phyloP scores from a whole-genome alignment of 768 basidiomycete species.

The Boletus vinaceobasis region DNA sequence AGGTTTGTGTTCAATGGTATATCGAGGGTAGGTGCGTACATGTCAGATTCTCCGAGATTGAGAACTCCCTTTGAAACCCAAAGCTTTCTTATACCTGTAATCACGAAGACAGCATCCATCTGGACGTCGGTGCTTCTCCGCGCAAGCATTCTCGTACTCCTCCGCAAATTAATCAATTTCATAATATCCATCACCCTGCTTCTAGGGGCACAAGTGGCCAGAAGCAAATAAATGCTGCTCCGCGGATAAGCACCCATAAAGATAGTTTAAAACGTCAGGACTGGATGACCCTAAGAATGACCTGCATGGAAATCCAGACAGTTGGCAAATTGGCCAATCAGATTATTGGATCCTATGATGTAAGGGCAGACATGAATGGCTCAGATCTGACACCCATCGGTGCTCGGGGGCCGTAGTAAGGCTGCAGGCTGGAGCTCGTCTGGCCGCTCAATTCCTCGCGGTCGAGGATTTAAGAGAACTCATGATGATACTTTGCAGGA shows the following conservation, averaged over 20 bases:
- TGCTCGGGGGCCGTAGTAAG: background rate
- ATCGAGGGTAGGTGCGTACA: constrained; percentile 4
- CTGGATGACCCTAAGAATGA: background rate
- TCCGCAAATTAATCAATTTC: background rate
- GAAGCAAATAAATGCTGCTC: background rate
- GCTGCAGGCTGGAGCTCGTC: background rate
- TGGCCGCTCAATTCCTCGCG: background rate
- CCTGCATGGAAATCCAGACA: background rate
- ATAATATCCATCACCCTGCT: background rate
- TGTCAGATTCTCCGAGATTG: background rate
- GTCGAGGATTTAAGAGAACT: background rate
- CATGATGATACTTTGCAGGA: background rate
- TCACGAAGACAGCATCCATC: too few species aligned
- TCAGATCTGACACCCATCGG: background rate
- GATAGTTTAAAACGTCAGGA: background rate
- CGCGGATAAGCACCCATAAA: background rate
- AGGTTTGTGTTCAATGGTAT: background rate
- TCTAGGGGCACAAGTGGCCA: background rate
- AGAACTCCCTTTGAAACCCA: background rate
- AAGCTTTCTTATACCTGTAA: background rate
- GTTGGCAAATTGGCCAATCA: background rate
- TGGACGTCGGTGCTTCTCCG: background rate
- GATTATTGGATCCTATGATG: background rate
- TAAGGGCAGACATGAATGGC: background rate
- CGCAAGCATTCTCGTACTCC: background rate